phyloP scores from a whole-genome alignment of 192 early-diverging fungal genomes.

The Podila clonocystis region DNA sequence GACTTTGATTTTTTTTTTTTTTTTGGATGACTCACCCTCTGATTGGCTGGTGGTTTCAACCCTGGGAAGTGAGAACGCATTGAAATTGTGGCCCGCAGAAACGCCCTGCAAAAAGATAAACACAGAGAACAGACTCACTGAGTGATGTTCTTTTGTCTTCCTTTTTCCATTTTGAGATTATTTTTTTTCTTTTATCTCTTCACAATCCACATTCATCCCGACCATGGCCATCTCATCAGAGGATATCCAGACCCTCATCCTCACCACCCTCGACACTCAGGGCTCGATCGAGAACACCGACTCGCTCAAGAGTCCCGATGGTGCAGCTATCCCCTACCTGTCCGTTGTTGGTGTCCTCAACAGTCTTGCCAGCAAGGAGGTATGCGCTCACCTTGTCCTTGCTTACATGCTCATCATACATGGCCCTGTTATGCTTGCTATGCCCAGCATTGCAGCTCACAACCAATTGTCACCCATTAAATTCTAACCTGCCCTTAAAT shows the following conservation, averaged over 20 bases:
- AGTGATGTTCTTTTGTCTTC: not conserved
- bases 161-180: not conserved
- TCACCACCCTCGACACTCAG: slow-evolving; percentile 74
- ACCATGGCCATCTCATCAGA: slow-evolving; percentile 50
- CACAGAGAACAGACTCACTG: not conserved
- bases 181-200: not conserved
- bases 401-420: not conserved
- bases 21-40: slow-evolving; percentile 1
- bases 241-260: slow-evolving; percentile 66
- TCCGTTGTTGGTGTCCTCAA: slow-evolving; percentile 86
- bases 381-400: slow-evolving; percentile 27
- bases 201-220: not conserved
- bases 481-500: not conserved
- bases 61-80: too few species aligned
- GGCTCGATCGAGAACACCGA: slow-evolving; percentile 77
- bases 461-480: slow-evolving; percentile 1
- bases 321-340: slow-evolving; percentile 70
- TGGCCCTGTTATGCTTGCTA: not conserved
- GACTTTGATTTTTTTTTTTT: not conserved
- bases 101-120: not conserved
- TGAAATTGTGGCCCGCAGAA: too few species aligned
- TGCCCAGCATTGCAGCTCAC: slow-evolving; percentile 10
- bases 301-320: slow-evolving; percentile 64
- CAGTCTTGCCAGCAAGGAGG: slow-evolving; percentile 85
- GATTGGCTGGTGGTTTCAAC: slow-evolving; percentile 1